Base-by-base conservation (phyloP, 192 early-diverging fungal genomes). In the Phycomyces nitens region DNA sequence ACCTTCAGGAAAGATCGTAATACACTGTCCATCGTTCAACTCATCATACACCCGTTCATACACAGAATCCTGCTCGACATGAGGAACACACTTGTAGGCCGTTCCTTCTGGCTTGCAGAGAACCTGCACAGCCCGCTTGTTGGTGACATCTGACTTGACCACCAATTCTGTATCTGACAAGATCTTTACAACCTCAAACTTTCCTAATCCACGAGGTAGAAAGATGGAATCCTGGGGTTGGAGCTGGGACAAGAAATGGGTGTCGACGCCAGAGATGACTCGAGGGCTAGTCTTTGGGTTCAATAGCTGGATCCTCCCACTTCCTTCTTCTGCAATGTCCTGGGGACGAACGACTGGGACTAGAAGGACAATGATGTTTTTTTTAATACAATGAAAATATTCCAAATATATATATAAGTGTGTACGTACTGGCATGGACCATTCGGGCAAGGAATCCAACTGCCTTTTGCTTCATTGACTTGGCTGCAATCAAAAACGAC, bases 1-100 rank as follows among this genome's bases (percentile, higher is more conserved):
- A 40, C 97, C 96, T 61, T 98, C 97, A 12, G 97, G 97, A 74
- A 99, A 99, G 64, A 99, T 99, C 22, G 94, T 94, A 3, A 99
- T 88, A 72, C 93, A 93, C 50, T 71, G 69, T 10, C 76, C 86
- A n/a, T 74, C 70, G 64, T 89, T 82, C 26, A 99, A 71, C 5
- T 89, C 81, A 22, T 86, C 74, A 68, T 90, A 87, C 6, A 99
- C 97, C 10, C 81, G 77, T 18, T 80, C 76, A 71, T 94, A 98
- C 69, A 98, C 93, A 9, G 81, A 75, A 50, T 79, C 73, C 74
- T 98, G 96, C 62, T 99, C 92, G 53, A 99, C 81, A 66, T 94
- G 91, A 51, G 97, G 91, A 10, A 81, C 64, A 42, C 77, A 77
- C 71, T 88, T 90, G 70, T 80, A 91, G 27, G 78, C 58, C 0